Base-by-base conservation (phyloP, 2,329 filamentous ascomycete species). In the Aspergillus intermedius region DNA sequence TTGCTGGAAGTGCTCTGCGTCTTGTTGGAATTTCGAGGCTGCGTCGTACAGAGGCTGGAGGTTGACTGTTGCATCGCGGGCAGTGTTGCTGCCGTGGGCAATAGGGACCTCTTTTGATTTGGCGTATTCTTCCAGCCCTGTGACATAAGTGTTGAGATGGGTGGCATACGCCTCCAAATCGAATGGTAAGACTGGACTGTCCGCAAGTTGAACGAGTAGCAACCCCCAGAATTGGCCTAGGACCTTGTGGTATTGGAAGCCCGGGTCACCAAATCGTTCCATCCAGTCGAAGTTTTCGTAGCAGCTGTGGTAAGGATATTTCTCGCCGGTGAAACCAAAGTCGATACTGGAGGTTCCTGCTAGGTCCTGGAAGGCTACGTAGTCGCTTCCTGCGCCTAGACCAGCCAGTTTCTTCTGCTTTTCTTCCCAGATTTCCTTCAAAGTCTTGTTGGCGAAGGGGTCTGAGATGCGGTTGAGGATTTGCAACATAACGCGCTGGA, bases 221-320 rank as follows among this genome's bases (percentile, higher is more conserved):
- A 97, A 75, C 1, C 83, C 83, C 69, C 88, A 84, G 37, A 97
- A 75, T 68, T 96, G 83, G 9, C 82, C 88, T 50, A 97, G 79
- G 5, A 87, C 71, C 37, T 77, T 79, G 71, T 97, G 93, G 63
- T 95, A 93, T 9, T 77, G 68, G 62, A 95, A 95, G 1, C 80
- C 84, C 0, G 89, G 89, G 64, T 98, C 93, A 19, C 87, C 84
- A 51, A 87, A 82, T 34, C 77, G 78, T 22, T 83, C 76, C 78
- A 97, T 88, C 84, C 89, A 91, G 41, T 90, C 85, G 59, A 87
- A 91, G 47, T 83, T 94, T 63, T 97, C 91, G 69, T 95, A 94
- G 69, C 87, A 93, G 51, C 86, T 91, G 67, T 90, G 84, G 45
- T 84, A 82, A 0, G 91, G 88, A 59, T 79, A 86, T 9, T 74